Percentiles rank a stretch among this genome's conserved stretches.
These are phyloP conservation scores for Calocybe gangraenosa DNA, from an alignment of 768 basidiomycete species.

Conservation along the genomic window DNA sequence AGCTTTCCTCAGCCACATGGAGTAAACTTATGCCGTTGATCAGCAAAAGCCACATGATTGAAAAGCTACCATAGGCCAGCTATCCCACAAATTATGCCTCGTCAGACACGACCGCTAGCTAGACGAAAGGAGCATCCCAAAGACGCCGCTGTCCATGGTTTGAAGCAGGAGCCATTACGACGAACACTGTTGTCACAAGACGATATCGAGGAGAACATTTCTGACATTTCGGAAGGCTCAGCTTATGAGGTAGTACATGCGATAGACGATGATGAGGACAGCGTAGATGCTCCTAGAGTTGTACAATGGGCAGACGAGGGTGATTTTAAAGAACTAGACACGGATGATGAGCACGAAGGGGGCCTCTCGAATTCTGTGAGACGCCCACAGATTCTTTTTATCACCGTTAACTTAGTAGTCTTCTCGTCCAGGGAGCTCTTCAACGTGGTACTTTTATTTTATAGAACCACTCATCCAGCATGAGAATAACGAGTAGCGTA, in stretches of 20 bases:
- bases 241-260: constrained; percentile 17
- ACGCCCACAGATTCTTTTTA: constrained; percentile 5
- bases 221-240: constrained; percentile 19
- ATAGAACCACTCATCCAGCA: neutral
- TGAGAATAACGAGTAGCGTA: constrained; percentile 5
- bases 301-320: constrained; percentile 60
- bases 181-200: constrained; percentile 6
- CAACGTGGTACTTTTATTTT: neutral
- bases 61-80: neutral
- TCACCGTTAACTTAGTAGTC: neutral
- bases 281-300: constrained; percentile 52
- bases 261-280: constrained; percentile 26
- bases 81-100: constrained; percentile 25
- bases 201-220: constrained; percentile 2
- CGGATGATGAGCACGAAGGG: constrained; percentile 25
- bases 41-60: too few relatives aligned
- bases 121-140: constrained; percentile 15
- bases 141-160: constrained; percentile 2
- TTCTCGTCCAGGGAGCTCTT: neutral
- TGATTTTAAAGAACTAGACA: constrained; percentile 31
- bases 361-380: constrained; percentile 27
- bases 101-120: constrained; percentile 31
- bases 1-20: too few relatives aligned
- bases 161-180: constrained; percentile 12
- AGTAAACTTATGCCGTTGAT: too few relatives aligned